Evolutionary conservation across 306 rosid genomes (phyloP).

Genomic region (Styphnolobium japonicum): DNA sequence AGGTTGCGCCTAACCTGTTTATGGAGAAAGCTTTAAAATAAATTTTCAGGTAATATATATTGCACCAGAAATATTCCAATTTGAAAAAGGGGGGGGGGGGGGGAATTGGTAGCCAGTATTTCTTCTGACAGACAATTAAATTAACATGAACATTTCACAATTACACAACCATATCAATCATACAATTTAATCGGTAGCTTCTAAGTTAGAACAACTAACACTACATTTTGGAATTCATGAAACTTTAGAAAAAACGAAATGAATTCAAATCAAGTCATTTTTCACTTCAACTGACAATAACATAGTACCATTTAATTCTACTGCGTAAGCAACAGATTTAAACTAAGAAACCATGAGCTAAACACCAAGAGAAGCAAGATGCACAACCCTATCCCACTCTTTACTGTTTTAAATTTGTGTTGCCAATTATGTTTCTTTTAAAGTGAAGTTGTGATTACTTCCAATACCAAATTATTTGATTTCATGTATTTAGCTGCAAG

Average conservation of each 20-base stretch:
- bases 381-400: background rate
- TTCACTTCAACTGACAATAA: background rate
- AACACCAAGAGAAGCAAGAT: background rate
- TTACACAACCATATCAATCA: background rate
- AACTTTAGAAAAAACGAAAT: background rate
- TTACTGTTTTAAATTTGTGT: background rate
- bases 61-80: background rate
- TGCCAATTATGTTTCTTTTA: background rate
- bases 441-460: background rate
- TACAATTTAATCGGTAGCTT: background rate
- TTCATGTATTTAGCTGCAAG: background rate
- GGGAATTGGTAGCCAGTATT: background rate
- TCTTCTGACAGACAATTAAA: slow-evolving; percentile 5
- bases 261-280: background rate
- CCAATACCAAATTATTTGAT: background rate
- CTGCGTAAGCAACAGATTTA: background rate
- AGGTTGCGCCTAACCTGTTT: slow-evolving; percentile 94
- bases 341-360: background rate
- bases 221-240: background rate
- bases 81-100: too few species aligned
- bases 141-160: background rate
- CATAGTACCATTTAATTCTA: background rate
- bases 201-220: background rate
- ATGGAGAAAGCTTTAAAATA: slow-evolving; percentile 8
- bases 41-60: background rate